A percentile compares a stretch with the other conserved stretches of the same genome.
These are phyloP conservation scores for Termitomyces sp. DNA, from an alignment of 768 basidiomycete species.

Conservation along the genomic window DNA sequence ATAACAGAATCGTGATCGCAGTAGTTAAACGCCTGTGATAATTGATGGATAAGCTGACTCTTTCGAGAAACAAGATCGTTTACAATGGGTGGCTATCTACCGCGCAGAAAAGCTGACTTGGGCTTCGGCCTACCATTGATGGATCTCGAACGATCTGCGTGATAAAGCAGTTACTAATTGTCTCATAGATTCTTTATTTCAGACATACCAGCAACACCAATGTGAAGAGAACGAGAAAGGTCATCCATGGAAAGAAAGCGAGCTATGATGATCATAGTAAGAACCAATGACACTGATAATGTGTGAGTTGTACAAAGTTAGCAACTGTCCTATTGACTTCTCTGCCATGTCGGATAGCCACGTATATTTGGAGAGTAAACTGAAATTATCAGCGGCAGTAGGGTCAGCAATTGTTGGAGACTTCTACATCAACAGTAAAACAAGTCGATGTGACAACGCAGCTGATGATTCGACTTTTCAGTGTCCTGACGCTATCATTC, in stretches of 20 bases:
- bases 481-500: background rate
- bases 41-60: background rate
- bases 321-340: background rate
- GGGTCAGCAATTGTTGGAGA: background rate
- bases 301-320: too few relatives aligned
- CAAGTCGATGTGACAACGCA: background rate
- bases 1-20: background rate
- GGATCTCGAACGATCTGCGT: background rate
- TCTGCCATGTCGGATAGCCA: background rate
- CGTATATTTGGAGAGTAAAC: background rate
- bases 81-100: slow-evolving; percentile 1
- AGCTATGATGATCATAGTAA: background rate
- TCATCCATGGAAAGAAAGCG: background rate
- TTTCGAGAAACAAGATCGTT: background rate
- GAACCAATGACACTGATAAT: too few relatives aligned
- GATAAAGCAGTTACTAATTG: background rate
- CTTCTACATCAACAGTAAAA: background rate
- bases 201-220: background rate
- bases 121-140: background rate
- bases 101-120: background rate
- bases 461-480: background rate
- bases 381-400: background rate
- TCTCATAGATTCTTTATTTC: background rate
- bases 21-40: background rate
- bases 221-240: background rate